Base-by-base conservation (phyloP, 192 early-diverging fungal species). In the Backusella liffmaniae region DNA sequence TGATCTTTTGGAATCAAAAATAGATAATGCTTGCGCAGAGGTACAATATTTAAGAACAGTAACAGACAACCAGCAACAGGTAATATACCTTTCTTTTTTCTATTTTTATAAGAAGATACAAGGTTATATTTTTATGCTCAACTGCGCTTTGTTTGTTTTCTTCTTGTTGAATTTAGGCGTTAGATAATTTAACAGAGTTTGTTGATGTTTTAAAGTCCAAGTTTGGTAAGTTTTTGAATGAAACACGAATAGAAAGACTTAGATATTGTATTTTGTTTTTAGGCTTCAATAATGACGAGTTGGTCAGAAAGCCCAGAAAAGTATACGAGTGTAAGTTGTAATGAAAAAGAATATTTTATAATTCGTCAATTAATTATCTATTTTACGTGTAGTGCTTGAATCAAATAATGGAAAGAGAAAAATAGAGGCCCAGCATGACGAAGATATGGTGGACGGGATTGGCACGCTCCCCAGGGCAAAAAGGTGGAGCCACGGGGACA, bases 121-220 rank as follows among this genome's bases (percentile, higher is more conserved):
- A 13, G 13, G 9, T 3, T 13, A 56, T 56, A 62, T n/a, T 62
- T 62, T 62, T 12, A 4, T 26, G 56, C 21, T 6, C n/a, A 21
- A 2, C n/a, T 5, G 7, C n/a, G 21, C 1, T 62, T 62, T 62
- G 21, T 56, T 56, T 9, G 21, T 59, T 59, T 59, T 59, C 8
- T 26, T 21, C 8, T 26, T 21, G 53, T 23, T 21, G 37, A 12
- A 39, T 53, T 59, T 59, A 70, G 68, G 21, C 36, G 7, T 21
- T 70, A 15, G 36, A 70, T 23, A 39, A 26, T 13, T 70, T 70
- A 44, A 37, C 21, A 2, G 39, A 35, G 18, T 37, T 23, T 39
- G 68, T 70, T 41, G 37, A 70, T 39, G n/a, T 37, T 21, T 37
- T 70, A 13, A 70, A 70, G n/a, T 12, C 68, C 26, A 70, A 70